Conservation (phyloP, 306 rosid genomes). For the Purshia tridentata region DNA sequence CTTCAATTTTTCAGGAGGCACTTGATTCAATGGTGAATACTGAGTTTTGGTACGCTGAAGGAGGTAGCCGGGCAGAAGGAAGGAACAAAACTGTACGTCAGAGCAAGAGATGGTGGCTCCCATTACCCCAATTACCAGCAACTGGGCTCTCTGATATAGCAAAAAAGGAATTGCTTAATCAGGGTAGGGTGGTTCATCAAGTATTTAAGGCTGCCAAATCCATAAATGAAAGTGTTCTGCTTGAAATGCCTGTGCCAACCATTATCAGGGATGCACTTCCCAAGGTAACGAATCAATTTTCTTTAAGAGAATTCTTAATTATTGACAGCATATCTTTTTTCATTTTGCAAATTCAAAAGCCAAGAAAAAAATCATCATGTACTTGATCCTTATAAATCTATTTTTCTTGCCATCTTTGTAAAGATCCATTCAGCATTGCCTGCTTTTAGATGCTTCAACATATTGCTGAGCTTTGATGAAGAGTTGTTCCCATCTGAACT, state of each 20-base stretch:
- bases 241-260: conserved; percentile 81
- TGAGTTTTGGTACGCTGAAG: conserved; percentile 90
- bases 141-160: conserved; percentile 69
- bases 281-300: conserved; percentile 52
- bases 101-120: conserved; percentile 91
- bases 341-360: background rate
- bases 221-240: conserved; percentile 76
- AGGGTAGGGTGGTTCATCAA: conserved; percentile 70
- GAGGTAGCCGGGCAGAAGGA: conserved; percentile 78
- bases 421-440: background rate
- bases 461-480: background rate
- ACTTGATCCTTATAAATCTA: background rate
- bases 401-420: background rate
- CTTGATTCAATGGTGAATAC: conserved; percentile 85
- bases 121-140: conserved; percentile 73
- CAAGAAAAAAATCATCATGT: background rate
- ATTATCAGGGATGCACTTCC: conserved; percentile 63
- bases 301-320: background rate
- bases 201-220: conserved; percentile 88
- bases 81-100: conserved; percentile 38
- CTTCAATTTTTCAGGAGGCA: conserved; percentile 52
- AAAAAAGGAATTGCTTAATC: conserved; percentile 59
- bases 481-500: background rate
- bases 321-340: background rate
- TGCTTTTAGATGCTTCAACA: background rate